Conservation (phyloP, 2,329 filamentous ascomycete species). For the Fusarium tricinctum region DNA sequence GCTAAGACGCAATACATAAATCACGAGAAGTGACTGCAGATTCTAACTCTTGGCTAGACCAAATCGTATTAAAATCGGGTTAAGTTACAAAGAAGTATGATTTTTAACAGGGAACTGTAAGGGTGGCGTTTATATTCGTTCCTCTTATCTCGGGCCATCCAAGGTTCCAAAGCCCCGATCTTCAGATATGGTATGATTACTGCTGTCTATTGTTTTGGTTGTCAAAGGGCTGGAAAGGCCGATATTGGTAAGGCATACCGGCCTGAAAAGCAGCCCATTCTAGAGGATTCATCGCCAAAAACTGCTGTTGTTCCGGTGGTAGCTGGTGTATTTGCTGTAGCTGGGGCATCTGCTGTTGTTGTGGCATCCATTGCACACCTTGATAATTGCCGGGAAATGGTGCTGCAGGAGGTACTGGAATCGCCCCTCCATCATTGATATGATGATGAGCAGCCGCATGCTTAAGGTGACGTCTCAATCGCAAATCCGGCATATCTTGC, state of each 20-base stretch:
- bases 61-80: not conserved
- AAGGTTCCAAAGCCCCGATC: not conserved
- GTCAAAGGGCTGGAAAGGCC: not conserved
- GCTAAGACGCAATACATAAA: too few relatives aligned
- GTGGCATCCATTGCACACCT: not conserved
- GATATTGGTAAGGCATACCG: not conserved
- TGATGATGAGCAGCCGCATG: constrained; percentile 2
- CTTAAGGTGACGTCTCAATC: not conserved
- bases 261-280: not conserved
- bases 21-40: too few relatives aligned
- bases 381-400: not conserved
- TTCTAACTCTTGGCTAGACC: too few relatives aligned
- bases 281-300: not conserved
- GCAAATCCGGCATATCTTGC: not conserved
- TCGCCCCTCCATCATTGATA: not conserved
- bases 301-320: not conserved
- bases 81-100: not conserved
- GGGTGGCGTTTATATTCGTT: not conserved
- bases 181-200: not conserved
- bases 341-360: not conserved
- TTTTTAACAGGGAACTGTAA: not conserved
- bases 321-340: not conserved
- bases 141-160: not conserved
- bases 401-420: not conserved
- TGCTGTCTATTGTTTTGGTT: not conserved